Evolutionary conservation across 805 yeast species (phyloP).

Genomic region (Candida awuae): DNA sequence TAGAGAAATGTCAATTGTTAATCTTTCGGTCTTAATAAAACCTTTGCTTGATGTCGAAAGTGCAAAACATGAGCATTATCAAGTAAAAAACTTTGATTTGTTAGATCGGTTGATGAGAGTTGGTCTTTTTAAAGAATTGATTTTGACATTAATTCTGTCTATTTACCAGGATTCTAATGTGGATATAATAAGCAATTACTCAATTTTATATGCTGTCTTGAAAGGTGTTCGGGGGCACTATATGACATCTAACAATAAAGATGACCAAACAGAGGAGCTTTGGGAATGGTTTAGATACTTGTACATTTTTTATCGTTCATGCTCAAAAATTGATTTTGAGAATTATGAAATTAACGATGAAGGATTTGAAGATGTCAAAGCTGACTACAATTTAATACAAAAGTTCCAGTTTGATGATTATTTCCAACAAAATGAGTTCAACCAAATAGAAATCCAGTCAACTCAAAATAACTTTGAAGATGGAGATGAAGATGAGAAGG

Average conservation of each 20-base stretch:
- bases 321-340: slow-evolving; percentile 40
- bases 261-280: slow-evolving; percentile 18
- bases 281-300: slow-evolving; percentile 28
- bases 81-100: slow-evolving; percentile 11
- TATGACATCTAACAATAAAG: slow-evolving; percentile 8
- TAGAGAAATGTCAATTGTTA: slow-evolving; percentile 21
- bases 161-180: slow-evolving; percentile 26
- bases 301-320: slow-evolving; percentile 36
- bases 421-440: slow-evolving; percentile 17
- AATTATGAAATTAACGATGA: slow-evolving; percentile 37
- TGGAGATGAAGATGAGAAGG: slow-evolving; percentile 10
- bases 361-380: slow-evolving; percentile 36
- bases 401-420: slow-evolving; percentile 22
- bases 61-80: slow-evolving; percentile 1
- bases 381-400: slow-evolving; percentile 24
- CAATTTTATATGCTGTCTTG: slow-evolving; percentile 21
- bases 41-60: slow-evolving; percentile 11
- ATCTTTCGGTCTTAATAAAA: slow-evolving; percentile 17
- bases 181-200: slow-evolving; percentile 23
- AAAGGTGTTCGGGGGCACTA: slow-evolving; percentile 18
- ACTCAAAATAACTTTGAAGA: slow-evolving; percentile 11
- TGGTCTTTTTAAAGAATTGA: slow-evolving; percentile 22
- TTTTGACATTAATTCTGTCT: slow-evolving; percentile 22
- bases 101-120: slow-evolving; percentile 17
- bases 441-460: slow-evolving; percentile 24